Percentiles rank a stretch among this genome's conserved stretches.
Evolutionary conservation across 2,329 filamentous ascomycete species (phyloP).

Genomic region (Fusarium armeniacum): DNA sequence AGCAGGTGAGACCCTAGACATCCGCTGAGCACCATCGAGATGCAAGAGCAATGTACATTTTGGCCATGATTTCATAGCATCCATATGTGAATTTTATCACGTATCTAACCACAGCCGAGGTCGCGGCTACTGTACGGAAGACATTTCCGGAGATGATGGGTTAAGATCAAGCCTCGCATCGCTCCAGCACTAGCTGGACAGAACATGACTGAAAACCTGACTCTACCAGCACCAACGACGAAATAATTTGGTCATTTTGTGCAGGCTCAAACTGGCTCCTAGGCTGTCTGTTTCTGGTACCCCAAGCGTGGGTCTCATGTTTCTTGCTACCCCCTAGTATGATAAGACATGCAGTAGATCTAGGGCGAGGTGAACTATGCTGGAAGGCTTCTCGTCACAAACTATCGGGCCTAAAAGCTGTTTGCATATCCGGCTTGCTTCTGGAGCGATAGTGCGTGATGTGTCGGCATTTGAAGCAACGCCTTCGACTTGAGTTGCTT

Average conservation of each 20-base stretch:
- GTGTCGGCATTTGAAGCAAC: conserved; percentile 5
- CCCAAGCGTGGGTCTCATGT: background rate
- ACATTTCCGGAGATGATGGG: conserved; percentile 3
- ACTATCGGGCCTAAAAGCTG: conserved; percentile 10
- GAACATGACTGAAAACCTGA: background rate
- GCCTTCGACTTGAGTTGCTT: conserved; percentile 10
- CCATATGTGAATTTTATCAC: conserved; percentile 25
- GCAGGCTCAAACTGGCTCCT: background rate
- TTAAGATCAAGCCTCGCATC: conserved; percentile 11
- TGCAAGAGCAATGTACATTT: conserved; percentile 12
- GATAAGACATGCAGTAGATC: conserved; percentile 2
- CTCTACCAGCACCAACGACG: background rate
- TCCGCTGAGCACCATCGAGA: conserved; percentile 22
- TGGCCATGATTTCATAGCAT: conserved; percentile 35
- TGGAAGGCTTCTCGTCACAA: conserved; percentile 9
- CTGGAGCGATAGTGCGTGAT: conserved; percentile 12
- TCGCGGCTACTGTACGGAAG: conserved; percentile 16
- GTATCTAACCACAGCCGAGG: background rate
- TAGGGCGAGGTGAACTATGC: conserved; percentile 9
- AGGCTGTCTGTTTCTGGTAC: background rate
- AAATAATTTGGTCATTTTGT: background rate
- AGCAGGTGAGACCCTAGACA: conserved; percentile 12
- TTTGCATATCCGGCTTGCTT: conserved; percentile 23
- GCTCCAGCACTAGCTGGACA: conserved; percentile 16
- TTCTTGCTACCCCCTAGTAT: background rate